Evolutionary conservation across 305 asterid genomes (phyloP).

Genomic region (Fraxinus xanthoxyloides): DNA sequence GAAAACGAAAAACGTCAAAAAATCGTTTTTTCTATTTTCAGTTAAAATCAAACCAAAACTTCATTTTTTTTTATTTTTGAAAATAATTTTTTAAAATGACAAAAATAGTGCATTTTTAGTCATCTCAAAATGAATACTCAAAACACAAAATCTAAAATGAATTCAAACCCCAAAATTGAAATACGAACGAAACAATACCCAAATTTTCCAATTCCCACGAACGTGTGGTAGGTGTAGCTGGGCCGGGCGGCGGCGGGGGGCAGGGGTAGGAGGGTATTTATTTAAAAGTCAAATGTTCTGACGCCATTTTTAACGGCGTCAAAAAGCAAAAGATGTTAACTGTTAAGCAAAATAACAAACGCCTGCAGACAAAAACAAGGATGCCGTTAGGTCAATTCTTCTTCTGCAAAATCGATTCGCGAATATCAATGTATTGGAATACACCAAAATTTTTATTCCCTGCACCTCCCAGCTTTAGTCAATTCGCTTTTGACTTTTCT

Average conservation of each 20-base stretch:
- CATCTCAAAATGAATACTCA: too few relatives aligned
- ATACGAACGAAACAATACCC: too few relatives aligned
- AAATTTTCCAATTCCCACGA: not conserved
- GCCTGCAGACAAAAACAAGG: slow-evolving; percentile 27
- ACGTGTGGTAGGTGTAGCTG: slow-evolving; percentile 12
- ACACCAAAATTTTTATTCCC: not conserved
- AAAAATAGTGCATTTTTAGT: too few relatives aligned
- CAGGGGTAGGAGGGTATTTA: too few relatives aligned
- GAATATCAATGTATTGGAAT: not conserved
- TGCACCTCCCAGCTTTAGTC: not conserved
- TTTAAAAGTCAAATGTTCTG: slow-evolving; percentile 23
- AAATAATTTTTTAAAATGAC: too few relatives aligned
- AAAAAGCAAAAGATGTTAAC: not conserved
- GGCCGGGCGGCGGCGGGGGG: not conserved
- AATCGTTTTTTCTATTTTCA: too few relatives aligned
- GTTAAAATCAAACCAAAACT: too few relatives aligned
- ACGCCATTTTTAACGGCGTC: slow-evolving; percentile 30
- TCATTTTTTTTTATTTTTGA: too few relatives aligned
- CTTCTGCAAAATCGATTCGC: slow-evolving; percentile 21
- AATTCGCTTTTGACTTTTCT: not conserved
- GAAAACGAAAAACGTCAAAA: too few relatives aligned
- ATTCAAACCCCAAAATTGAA: too few relatives aligned
- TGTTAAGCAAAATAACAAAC: slow-evolving; percentile 24
- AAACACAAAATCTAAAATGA: too few relatives aligned
- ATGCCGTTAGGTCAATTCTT: slow-evolving; percentile 40